Conservation (phyloP, 2,329 filamentous ascomycete genomes). For the Trichoderma breve region DNA sequence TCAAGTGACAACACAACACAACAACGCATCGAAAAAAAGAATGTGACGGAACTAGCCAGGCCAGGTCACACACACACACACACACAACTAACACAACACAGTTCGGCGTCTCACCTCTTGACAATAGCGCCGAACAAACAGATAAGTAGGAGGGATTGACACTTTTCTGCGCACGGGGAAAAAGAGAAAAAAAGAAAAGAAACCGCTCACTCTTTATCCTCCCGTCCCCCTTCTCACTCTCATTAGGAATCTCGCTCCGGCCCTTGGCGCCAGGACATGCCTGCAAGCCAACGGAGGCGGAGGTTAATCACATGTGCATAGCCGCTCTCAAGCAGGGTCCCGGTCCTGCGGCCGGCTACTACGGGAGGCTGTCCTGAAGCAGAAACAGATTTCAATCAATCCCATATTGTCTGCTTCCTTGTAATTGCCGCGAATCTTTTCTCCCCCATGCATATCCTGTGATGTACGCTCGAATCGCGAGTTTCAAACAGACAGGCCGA, state of each 20-base stretch:
- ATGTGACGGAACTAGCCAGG: background rate
- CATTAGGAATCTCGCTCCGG: slow-evolving; percentile 5
- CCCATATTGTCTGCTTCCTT: background rate
- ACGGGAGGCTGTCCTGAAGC: background rate
- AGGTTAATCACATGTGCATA: background rate
- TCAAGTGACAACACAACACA: background rate
- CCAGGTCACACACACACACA: background rate
- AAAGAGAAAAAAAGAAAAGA: background rate
- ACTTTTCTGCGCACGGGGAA: background rate
- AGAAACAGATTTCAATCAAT: background rate
- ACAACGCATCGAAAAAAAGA: no score
- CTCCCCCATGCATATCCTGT: background rate
- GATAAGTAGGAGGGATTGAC: background rate
- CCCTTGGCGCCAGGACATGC: background rate
- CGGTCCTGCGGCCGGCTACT: background rate
- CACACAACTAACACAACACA: background rate
- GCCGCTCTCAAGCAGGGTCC: background rate
- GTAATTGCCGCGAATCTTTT: background rate
- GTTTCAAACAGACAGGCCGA: background rate
- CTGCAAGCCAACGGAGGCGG: background rate
- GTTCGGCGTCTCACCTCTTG: background rate
- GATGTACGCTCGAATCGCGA: background rate
- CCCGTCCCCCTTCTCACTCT: background rate
- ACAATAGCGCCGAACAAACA: background rate
- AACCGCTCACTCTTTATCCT: background rate